These are phyloP conservation scores for Erigeron philadelphicus DNA, from an alignment of 140 eudicot genomes.

Conservation along the genomic window DNA sequence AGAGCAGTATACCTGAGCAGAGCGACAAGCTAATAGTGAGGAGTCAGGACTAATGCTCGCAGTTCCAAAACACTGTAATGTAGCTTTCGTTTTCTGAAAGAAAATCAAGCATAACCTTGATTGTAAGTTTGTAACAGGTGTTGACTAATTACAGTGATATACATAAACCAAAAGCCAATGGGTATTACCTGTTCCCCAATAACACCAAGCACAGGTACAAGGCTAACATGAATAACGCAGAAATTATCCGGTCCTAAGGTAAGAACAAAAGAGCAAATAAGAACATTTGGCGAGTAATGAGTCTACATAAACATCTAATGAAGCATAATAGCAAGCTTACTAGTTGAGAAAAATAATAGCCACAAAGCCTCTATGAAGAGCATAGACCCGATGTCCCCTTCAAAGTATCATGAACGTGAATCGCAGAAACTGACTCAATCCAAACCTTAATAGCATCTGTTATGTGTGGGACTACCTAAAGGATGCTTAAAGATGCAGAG, in stretches of 20 bases:
- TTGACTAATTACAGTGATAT: constrained; percentile 3
- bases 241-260: constrained; percentile 75
- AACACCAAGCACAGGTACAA: constrained; percentile 84
- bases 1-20: constrained; percentile 58
- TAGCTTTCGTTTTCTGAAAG: constrained; percentile 89
- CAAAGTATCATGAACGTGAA: constrained; percentile 47
- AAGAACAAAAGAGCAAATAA: constrained; percentile 14
- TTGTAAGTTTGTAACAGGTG: background rate
- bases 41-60: constrained; percentile 95
- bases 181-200: constrained; percentile 87
- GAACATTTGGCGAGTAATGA: background rate
- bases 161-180: constrained; percentile 8
- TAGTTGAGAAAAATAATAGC: constrained; percentile 66
- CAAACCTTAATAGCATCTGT: constrained; percentile 90
- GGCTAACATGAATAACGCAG: constrained; percentile 90
- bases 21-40: constrained; percentile 94
- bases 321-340: constrained; percentile 33
- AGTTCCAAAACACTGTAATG: constrained; percentile 94
- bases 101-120: background rate
- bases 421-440: constrained; percentile 74
- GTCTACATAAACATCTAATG: background rate
- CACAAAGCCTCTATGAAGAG: constrained; percentile 94
- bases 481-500: constrained; percentile 23
- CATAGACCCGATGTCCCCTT: constrained; percentile 97
- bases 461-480: constrained; percentile 90